Conservation (phyloP, 2,329 filamentous ascomycete species). For the Sporothrix globosa region DNA sequence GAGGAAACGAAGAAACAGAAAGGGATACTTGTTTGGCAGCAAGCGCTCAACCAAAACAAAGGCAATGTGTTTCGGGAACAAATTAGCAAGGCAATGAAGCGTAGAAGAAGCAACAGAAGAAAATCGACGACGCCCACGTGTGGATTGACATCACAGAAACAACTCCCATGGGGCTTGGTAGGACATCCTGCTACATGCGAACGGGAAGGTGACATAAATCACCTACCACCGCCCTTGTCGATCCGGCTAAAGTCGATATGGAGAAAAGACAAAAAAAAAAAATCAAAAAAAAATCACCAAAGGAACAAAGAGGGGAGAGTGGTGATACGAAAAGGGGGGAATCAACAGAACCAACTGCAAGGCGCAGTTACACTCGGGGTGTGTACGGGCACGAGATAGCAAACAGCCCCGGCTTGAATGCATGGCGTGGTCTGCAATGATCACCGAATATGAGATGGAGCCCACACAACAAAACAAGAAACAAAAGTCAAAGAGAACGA, state of each 20-base stretch:
- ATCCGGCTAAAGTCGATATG: constrained; percentile 28
- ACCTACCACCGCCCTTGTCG: neutral
- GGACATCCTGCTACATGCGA: neutral
- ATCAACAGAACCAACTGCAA: constrained; percentile 9
- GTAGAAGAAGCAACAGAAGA: neutral
- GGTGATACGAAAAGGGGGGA: neutral
- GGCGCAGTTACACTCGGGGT: neutral
- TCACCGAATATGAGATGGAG: neutral
- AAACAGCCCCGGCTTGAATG: neutral
- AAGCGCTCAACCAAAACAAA: constrained; percentile 20
- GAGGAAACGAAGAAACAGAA: neutral
- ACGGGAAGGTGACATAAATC: neutral
- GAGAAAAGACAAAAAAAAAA: neutral
- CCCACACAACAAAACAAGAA: neutral
- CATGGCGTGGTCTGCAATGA: neutral
- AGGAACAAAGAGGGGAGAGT: neutral
- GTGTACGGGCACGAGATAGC: neutral
- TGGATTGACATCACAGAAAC: constrained; percentile 6
- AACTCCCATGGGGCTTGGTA: neutral
- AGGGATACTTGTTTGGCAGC: neutral
- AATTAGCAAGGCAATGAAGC: neutral
- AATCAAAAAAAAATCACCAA: neutral
- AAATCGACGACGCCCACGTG: constrained; percentile 8
- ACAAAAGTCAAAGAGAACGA: neutral
- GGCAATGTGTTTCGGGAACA: neutral